Conservation (phyloP, 345 rosid genomes). For the Corchorus olitorius region DNA sequence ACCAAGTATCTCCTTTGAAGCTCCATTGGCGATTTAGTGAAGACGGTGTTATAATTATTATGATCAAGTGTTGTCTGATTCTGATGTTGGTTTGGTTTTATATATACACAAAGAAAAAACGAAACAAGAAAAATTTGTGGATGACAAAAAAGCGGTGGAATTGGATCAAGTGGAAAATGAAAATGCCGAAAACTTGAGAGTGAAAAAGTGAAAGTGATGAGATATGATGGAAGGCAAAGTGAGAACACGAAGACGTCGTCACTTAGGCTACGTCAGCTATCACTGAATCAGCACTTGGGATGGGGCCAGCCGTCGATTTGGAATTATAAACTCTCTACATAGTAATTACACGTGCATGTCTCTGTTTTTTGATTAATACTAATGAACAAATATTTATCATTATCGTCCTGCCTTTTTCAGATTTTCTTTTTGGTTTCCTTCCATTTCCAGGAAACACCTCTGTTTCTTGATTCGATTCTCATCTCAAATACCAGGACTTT, state of each 20-base stretch:
- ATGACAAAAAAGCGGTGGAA: no score
- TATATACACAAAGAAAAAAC: neutral
- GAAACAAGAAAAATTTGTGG: neutral
- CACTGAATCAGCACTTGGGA: neutral
- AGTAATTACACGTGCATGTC: neutral
- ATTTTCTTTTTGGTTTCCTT: neutral
- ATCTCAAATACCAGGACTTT: neutral
- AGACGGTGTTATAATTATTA: neutral
- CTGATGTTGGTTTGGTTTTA: neutral
- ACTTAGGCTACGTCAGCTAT: neutral
- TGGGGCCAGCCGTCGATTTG: conserved; percentile 1
- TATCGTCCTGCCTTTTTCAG: no score
- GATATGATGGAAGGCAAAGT: neutral
- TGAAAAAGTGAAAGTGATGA: neutral
- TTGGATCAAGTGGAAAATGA: neutral
- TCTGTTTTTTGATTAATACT: neutral
- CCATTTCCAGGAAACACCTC: neutral
- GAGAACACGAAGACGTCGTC: conserved; percentile 2
- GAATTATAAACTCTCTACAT: neutral
- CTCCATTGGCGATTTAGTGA: neutral
- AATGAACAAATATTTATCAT: no score
- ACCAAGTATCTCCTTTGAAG: neutral
- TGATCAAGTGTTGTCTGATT: no score
- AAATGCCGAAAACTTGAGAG: conserved; percentile 7
- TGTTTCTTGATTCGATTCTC: neutral